Conservation (phyloP, 345 rosid species). For the Camelina laxa region DNA sequence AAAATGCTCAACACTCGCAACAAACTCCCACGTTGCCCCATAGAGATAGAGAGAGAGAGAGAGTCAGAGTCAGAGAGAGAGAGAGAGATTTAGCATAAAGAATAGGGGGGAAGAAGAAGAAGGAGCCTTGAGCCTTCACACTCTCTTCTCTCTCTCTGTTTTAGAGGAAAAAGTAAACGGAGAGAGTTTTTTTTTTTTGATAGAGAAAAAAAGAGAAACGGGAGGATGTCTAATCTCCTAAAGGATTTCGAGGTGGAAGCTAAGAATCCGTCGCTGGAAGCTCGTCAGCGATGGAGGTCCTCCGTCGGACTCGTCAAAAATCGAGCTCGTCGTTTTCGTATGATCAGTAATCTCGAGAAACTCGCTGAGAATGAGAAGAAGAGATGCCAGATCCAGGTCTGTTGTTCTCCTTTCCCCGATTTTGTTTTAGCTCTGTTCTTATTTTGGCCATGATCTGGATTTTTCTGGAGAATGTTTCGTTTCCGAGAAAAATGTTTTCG, state of each 20-base stretch:
- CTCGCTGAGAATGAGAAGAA: slow-evolving; percentile 66
- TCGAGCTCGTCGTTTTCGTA: slow-evolving; percentile 78
- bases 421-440: not conserved
- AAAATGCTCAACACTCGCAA: slow-evolving; percentile 4
- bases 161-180: slow-evolving; percentile 28
- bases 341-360: slow-evolving; percentile 70
- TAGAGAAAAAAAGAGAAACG: not conserved
- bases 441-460: not conserved
- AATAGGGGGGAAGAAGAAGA: not conserved
- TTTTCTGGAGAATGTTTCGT: slow-evolving; percentile 19
- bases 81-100: slow-evolving; percentile 11
- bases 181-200: slow-evolving; percentile 6
- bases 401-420: not conserved
- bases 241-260: slow-evolving; percentile 66
- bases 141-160: not conserved
- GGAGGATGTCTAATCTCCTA: slow-evolving; percentile 54
- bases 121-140: not conserved
- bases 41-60: slow-evolving; percentile 9
- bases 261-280: slow-evolving; percentile 75
- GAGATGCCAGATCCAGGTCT: slow-evolving; percentile 72
- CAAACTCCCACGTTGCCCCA: slow-evolving; percentile 33
- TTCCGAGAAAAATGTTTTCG: slow-evolving; percentile 17
- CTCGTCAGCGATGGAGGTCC: slow-evolving; percentile 70
- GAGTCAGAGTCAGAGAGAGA: slow-evolving; percentile 15
- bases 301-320: slow-evolving; percentile 75